Evolutionary conservation across 1,139 yeast genomes (phyloP).

Genomic region (Geotrichum reessii): DNA sequence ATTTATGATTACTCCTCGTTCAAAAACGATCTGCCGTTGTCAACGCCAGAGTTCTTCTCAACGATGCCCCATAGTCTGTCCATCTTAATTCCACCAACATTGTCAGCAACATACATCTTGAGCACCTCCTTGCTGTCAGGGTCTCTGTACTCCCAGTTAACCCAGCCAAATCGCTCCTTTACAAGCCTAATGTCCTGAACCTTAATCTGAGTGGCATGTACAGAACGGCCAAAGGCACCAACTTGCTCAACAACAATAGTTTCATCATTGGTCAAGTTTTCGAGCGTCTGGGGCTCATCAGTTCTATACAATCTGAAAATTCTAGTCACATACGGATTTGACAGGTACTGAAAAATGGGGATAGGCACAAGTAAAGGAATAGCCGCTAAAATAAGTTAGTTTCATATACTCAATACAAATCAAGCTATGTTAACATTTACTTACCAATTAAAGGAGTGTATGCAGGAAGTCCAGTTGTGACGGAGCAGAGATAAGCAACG

Average conservation of each 20-base stretch:
- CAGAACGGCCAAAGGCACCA: conserved; percentile 58
- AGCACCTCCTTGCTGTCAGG: conserved; percentile 33
- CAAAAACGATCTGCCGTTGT: conserved; percentile 53
- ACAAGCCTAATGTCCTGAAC: conserved; percentile 46
- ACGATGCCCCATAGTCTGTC: conserved; percentile 78
- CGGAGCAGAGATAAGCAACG: conserved; percentile 32
- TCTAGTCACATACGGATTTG: conserved; percentile 64
- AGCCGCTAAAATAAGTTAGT: conserved; percentile 42
- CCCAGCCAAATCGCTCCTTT: conserved; percentile 46
- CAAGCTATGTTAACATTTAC: conserved; percentile 2
- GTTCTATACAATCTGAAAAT: conserved; percentile 61
- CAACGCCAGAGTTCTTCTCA: conserved; percentile 58
- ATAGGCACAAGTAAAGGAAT: conserved; percentile 56
- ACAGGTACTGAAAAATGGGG: conserved; percentile 49
- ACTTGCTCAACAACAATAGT: conserved; percentile 64
- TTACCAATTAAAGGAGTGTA: conserved; percentile 21
- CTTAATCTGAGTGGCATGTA: conserved; percentile 54
- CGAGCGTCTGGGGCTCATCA: conserved; percentile 54
- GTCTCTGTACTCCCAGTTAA: conserved; percentile 48
- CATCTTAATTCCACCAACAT: conserved; percentile 77
- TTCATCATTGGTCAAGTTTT: conserved; percentile 56
- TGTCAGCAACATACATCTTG: conserved; percentile 59
- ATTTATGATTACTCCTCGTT: conserved; percentile 12
- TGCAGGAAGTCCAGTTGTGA: conserved; percentile 25
- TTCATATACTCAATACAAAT: not conserved